These are phyloP conservation scores for Solanum hybrid DNA, from an alignment of 305 asterid genomes.

Conservation along the genomic window DNA sequence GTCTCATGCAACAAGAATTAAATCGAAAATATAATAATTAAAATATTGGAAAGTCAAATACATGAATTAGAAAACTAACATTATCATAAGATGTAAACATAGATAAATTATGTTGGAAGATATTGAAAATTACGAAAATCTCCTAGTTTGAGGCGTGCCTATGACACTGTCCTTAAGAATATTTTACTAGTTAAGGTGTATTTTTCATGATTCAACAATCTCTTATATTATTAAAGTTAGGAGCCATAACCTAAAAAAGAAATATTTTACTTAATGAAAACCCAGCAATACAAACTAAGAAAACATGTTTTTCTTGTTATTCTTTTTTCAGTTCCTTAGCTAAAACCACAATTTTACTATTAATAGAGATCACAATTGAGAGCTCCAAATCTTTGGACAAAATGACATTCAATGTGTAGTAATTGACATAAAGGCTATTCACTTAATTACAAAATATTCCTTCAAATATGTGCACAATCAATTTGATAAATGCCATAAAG, in stretches of 20 bases:
- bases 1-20: not conserved
- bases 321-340: too few species aligned
- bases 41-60: not conserved
- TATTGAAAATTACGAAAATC: not conserved
- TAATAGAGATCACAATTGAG: not conserved
- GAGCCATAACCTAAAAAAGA: not conserved
- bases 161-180: too few species aligned
- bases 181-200: not conserved
- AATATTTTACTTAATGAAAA: not conserved
- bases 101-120: not conserved
- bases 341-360: too few species aligned
- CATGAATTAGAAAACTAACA: not conserved
- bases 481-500: not conserved
- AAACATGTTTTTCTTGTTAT: not conserved
- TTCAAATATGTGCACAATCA: not conserved
- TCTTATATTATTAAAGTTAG: not conserved
- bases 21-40: too few species aligned
- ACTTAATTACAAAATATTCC: not conserved
- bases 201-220: not conserved
- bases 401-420: not conserved
- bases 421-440: too few species aligned
- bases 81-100: not conserved
- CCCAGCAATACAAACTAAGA: too few species aligned
- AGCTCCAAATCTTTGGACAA: not conserved
- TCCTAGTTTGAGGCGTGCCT: too few species aligned